These are phyloP conservation scores for Globisporangium carolinianum DNA, from an alignment of 352 stramenopile genomes.

Conservation along the genomic window DNA sequence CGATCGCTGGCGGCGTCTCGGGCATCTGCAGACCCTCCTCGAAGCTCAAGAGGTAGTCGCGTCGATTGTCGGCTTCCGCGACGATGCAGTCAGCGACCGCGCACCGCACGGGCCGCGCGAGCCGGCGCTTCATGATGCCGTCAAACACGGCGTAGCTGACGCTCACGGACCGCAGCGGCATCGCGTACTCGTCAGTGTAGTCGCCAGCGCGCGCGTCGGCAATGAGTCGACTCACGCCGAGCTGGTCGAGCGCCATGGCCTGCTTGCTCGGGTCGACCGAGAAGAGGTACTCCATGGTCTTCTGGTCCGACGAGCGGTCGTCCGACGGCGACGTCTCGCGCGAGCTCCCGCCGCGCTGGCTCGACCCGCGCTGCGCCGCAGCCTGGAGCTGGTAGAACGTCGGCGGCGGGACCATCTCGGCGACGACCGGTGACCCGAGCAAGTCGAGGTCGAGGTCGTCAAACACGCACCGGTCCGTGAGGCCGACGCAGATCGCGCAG, in stretches of 20 bases:
- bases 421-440: slow-evolving; percentile 15
- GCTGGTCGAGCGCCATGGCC: slow-evolving; percentile 15
- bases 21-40: slow-evolving; percentile 25
- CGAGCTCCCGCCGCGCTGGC: slow-evolving; percentile 3
- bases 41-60: slow-evolving; percentile 26
- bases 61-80: slow-evolving; percentile 14
- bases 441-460: slow-evolving; percentile 20
- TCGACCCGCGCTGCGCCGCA: slow-evolving; percentile 10
- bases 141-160: slow-evolving; percentile 15
- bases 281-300: slow-evolving; percentile 30
- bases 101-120: slow-evolving; percentile 8
- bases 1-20: slow-evolving; percentile 10
- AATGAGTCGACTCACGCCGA: slow-evolving; percentile 15
- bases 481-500: slow-evolving; percentile 18
- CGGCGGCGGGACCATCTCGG: slow-evolving; percentile 13
- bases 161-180: neutral
- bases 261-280: slow-evolving; percentile 23
- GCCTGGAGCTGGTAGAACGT: slow-evolving; percentile 18
- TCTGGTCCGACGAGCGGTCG: slow-evolving; percentile 10
- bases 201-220: neutral
- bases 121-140: slow-evolving; percentile 13
- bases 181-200: neutral
- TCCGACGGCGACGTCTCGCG: slow-evolving; percentile 14
- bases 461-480: slow-evolving; percentile 25
- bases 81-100: slow-evolving; percentile 16